Evolutionary conservation across 345 rosid species (phyloP).

Genomic region (Aquilaria malaccensis): DNA sequence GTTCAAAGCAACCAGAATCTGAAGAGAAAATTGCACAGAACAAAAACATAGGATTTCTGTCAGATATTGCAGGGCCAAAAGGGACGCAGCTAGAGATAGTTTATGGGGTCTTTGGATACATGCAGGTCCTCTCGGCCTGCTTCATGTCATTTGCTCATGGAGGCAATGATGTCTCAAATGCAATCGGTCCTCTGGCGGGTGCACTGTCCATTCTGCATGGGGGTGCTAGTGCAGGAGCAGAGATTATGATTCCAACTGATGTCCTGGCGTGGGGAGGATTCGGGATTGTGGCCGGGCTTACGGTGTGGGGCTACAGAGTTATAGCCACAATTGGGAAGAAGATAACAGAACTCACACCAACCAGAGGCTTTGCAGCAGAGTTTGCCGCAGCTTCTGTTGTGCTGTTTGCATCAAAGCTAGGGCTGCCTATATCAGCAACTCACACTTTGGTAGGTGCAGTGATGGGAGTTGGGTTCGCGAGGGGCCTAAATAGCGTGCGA

Average conservation of each 20-base stretch:
- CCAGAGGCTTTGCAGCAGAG: slow-evolving; percentile 95
- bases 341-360: slow-evolving; percentile 92
- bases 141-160: slow-evolving; percentile 99
- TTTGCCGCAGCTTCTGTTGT: slow-evolving; percentile 97
- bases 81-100: slow-evolving; percentile 88
- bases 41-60: slow-evolving; percentile 64
- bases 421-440: slow-evolving; percentile 85
- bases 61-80: slow-evolving; percentile 86
- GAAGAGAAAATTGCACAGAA: slow-evolving; percentile 24
- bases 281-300: slow-evolving; percentile 82
- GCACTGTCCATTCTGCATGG: slow-evolving; percentile 84
- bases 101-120: slow-evolving; percentile 85
- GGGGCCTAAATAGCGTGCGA: slow-evolving; percentile 87
- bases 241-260: slow-evolving; percentile 69
- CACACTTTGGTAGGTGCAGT: slow-evolving; percentile 96
- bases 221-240: slow-evolving; percentile 39
- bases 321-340: slow-evolving; percentile 96
- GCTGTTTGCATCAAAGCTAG: slow-evolving; percentile 78
- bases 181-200: slow-evolving; percentile 90
- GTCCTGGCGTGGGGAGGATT: slow-evolving; percentile 99
- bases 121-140: slow-evolving; percentile 96
- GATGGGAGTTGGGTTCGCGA: slow-evolving; percentile 97
- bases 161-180: slow-evolving; percentile 92
- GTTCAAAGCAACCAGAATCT: slow-evolving; percentile 27
- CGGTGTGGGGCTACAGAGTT: slow-evolving; percentile 90